phyloP scores from a whole-genome alignment of 2,329 filamentous ascomycete species.

The Aspergillus hiratsukae region DNA sequence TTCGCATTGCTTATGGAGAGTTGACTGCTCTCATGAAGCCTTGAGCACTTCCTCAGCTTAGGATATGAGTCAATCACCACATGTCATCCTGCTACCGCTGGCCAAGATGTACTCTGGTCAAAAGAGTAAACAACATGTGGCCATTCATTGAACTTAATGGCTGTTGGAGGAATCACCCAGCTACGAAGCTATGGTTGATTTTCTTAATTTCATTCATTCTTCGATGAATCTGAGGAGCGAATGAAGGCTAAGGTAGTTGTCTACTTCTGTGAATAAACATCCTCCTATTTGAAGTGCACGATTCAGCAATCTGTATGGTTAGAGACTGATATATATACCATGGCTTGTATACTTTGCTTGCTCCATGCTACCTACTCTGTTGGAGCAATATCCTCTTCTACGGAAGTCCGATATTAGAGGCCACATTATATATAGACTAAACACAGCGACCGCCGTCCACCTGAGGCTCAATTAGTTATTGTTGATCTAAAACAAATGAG shows the following conservation, averaged over 20 bases:
- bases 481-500: neutral
- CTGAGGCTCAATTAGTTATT: neutral
- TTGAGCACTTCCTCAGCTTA: too few species aligned
- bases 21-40: too few species aligned
- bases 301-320: neutral
- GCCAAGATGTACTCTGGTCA: too few species aligned
- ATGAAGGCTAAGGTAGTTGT: neutral
- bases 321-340: neutral
- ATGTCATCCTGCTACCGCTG: too few species aligned
- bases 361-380: neutral
- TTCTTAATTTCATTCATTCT: neutral
- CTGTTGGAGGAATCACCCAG: too few species aligned
- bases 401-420: too few species aligned
- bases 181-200: too few species aligned
- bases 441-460: slow-evolving; percentile 20
- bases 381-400: too few species aligned
- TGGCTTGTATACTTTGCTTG: neutral
- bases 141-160: too few species aligned
- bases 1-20: too few species aligned
- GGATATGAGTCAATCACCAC: too few species aligned
- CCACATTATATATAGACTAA: neutral
- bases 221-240: neutral
- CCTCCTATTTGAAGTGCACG: neutral
- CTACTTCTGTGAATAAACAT: neutral
- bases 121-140: too few species aligned